Conservation (phyloP, 768 basidiomycete genomes). For the Serendipita sp. region DNA sequence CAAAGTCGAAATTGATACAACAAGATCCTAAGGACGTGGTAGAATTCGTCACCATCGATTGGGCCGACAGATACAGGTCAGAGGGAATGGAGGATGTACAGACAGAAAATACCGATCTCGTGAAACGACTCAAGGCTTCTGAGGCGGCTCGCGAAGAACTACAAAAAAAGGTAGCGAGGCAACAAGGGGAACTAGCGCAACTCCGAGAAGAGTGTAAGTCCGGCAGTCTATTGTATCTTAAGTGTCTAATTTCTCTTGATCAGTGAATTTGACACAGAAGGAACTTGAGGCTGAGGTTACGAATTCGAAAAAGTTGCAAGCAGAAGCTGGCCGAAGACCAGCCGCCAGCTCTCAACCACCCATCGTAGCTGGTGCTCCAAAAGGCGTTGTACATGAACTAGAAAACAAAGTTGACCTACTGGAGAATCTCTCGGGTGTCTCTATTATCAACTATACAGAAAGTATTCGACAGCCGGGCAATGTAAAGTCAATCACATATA, state of each 20-base stretch:
- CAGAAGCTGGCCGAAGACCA: background rate
- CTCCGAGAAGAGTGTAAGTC: background rate
- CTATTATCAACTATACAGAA: background rate
- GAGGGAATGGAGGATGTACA: background rate
- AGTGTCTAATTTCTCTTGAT: background rate
- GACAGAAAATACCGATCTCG: background rate
- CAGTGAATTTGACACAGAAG: background rate
- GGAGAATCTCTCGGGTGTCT: background rate
- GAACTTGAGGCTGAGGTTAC: constrained; percentile 1
- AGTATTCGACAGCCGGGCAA: background rate
- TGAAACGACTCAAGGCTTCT: background rate
- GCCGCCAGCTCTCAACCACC: background rate
- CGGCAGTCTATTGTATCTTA: background rate
- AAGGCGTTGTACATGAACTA: background rate
- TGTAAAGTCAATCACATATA: background rate
- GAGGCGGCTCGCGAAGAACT: background rate
- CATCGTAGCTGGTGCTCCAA: background rate
- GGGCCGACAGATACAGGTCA: background rate
- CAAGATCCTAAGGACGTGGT: background rate
- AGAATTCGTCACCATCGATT: background rate
- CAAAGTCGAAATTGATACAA: background rate
- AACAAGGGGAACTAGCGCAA: background rate
- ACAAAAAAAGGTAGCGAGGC: background rate
- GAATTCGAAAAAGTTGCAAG: constrained; percentile 5
- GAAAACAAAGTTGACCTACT: background rate